Base-by-base conservation (phyloP, 441 rosid genomes). In the Adansonia gregorii region DNA sequence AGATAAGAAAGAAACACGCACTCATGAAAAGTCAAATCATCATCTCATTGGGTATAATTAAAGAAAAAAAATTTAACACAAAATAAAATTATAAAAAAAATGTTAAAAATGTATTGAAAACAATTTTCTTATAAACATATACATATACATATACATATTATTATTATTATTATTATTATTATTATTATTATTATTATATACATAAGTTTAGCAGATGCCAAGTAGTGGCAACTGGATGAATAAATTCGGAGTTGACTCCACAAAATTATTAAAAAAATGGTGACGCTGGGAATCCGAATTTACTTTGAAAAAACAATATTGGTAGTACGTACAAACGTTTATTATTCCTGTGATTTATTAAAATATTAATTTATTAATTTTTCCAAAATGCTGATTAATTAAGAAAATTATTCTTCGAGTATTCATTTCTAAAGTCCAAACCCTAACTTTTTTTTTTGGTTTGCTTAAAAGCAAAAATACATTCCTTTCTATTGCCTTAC, bases 171-270 rank as follows among this genome's bases (percentile, higher is more conserved):
- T 31, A 31, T 64, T 55, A 55, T 55, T 17, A 55, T n/a, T 55
- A 20, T 31, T 31, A 31, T 64, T 55, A 55, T 55, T 17, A 55
- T n/a, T 55, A 20, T 31, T 31, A 31, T 64, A 15, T 60, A 20
- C 4, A 67, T n/a, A 70, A 35, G 61, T 60, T 60, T 56, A 12
- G 51, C 15, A 67, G 66, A 68, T 60, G 74, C 78, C 79, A 35
- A 15, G 15, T 39, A 59, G 74, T 66, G 74, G 74, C 73, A 72
- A 65, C 77, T 39, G 67, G 71, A 75, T 79, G 81, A 45, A 74
- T 68, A 59, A 54, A 80, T 82, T 82, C 80, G 75, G 10, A 74
- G 79, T 85, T 82, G 87, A 82, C 82, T 76, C 67, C n/a, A 0
- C n/a, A 19, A 55, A n/a, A 41, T 17, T 39, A 10, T 24, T 6